Base-by-base conservation (phyloP, 768 basidiomycete species). In the Lactifluus pinguis region DNA sequence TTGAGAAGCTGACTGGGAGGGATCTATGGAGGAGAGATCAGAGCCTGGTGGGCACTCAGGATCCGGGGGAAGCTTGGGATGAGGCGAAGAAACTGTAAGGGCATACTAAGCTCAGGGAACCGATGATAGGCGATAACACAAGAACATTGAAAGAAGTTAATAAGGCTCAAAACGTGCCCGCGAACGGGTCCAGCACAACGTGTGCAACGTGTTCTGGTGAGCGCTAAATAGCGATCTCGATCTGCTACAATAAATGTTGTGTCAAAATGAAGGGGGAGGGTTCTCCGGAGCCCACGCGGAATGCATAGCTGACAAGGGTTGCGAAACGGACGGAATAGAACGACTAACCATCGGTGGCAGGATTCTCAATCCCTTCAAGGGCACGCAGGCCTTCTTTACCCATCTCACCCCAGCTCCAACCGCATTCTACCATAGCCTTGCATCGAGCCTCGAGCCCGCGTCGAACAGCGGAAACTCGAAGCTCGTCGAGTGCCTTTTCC, bases 1-100 rank as follows among this genome's bases (percentile, higher is more conserved):
- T 71, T 89, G 85, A 17, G 87, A 89, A 2, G 85, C 85, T 2
- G 86, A 87, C 63, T 88, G 87, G 6, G 87, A 89, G n/a, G 86
- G 87, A 0, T 83, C 80, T 63, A 88, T 73, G 1, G 86, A 87
- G n/a, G 82, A 83, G 14, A 79, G 69, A 69, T 84, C 82, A 56
- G 83, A 83, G 4, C 74, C 72, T 57, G 65, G 30, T 11, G 44
- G 61, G 49, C 61, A 60, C 36, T 64, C 60, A 50, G 39, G 30
- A 48, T 65, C 56, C 41, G 52, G 44, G n/a, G 19, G 49, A 51
- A 6, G 59, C 44, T 61, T 61, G 49, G 25, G 29, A 45, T 53
- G 8, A 47, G 15, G 53, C 45, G 59, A 41, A 52, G 42, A 62
- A 39, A 51, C 55, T 64, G 59, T 62, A 50, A 54, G 58, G 53